Base-by-base conservation (phyloP, 2,329 filamentous ascomycete species). In the Stylonectria norvegica region DNA sequence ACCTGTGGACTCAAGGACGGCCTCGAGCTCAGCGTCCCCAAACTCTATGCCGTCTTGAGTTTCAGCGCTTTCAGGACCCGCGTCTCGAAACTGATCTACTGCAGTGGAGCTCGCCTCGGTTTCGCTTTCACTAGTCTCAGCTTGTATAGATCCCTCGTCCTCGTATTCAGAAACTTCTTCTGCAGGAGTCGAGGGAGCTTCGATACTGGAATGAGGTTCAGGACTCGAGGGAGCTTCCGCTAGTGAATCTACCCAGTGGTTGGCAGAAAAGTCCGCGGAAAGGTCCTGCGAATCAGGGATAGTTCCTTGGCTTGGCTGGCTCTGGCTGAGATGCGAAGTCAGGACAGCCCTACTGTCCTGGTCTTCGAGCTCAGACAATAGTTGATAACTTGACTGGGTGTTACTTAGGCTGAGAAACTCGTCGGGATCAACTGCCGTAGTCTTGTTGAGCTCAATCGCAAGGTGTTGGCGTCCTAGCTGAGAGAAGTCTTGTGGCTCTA, bases 241-340 rank as follows among this genome's bases (percentile, higher is more conserved):
- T n/a, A n/a, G n/a, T n/a, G n/a, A n/a, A n/a, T n/a, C n/a, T n/a
- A n/a, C n/a, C n/a, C n/a, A n/a, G n/a, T n/a, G 40, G 27, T 32
- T 51, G 48, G 4, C 53, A 46, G 41, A 53, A 10, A 49, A 47
- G 36, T 51, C 52, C 9, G 48, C 52, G n/a, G 59, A 59, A 8
- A 45, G 48, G 22, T 67, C 68, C 43, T 72, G 68, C 1, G 71
- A 73, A 43, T 73, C 70, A 0, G 68, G 68, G 17, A 73, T 66
- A 4, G 66, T 71, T 18, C 49, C 48, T 38, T 62, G 58, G 40
- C 62, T 69, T 25, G 61, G 42, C 18, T 58, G 49, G n/a, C 49
- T 48, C 37, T 62, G 58, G 40, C 62, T 69, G 27, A 61, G 42
- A 18, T 58, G 49, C 4, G 58, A 54, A 14, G 58, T 46, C 40